Evolutionary conservation across 2,329 filamentous ascomycete genomes (phyloP).

Genomic region (Hypomyces perniciosus): DNA sequence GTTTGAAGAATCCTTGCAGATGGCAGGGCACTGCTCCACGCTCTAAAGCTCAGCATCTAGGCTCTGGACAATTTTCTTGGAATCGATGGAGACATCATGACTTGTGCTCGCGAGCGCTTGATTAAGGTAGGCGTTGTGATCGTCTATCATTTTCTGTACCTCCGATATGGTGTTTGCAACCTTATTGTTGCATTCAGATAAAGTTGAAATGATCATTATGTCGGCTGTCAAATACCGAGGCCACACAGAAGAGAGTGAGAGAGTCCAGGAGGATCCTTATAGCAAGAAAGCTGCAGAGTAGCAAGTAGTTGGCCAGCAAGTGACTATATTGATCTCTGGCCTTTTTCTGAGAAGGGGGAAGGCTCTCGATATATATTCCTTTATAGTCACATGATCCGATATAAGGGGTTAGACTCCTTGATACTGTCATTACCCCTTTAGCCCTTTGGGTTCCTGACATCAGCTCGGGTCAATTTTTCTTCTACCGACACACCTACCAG

Average conservation of each 20-base stretch:
- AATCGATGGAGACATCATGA: neutral
- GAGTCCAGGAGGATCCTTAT: no score
- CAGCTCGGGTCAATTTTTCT: neutral
- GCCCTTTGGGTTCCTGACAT: no score
- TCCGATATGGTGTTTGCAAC: neutral
- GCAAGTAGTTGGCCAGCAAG: no score
- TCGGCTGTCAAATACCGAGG: no score
- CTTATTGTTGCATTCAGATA: conserved; percentile 5
- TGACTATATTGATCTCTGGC: no score
- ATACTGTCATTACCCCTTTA: no score
- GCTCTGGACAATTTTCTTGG: neutral
- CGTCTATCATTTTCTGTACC: neutral
- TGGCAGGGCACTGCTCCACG: conserved; percentile 5
- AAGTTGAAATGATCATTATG: conserved; percentile 2
- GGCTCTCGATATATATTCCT: no score
- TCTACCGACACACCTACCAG: neutral
- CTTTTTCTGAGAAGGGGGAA: no score
- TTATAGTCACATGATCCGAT: no score
- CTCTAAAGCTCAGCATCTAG: conserved; percentile 5
- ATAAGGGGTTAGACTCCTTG: no score
- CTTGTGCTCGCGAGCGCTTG: neutral
- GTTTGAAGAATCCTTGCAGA: conserved; percentile 8
- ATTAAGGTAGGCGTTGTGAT: neutral
- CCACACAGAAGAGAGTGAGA: no score
- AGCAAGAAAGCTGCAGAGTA: no score